phyloP scores from a whole-genome alignment of 345 rosid genomes.

The Euclidium syriacum region DNA sequence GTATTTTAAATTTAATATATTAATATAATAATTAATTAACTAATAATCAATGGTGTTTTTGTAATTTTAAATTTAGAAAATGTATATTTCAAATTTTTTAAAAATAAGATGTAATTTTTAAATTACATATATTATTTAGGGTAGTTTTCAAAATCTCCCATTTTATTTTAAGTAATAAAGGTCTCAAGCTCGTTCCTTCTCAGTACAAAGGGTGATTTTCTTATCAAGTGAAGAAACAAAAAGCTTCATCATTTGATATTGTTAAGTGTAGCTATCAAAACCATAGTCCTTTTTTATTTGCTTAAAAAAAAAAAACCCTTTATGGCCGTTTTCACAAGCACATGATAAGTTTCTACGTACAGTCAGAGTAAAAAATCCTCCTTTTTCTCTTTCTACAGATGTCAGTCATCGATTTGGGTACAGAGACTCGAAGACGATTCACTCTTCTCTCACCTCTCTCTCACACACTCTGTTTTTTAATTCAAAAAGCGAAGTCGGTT shows the following conservation, averaged over 20 bases:
- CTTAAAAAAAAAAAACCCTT: slow-evolving; percentile 8
- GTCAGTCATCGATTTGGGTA: slow-evolving; percentile 30
- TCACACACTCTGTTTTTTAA: slow-evolving; percentile 19
- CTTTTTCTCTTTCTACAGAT: slow-evolving; percentile 21
- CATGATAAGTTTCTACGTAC: slow-evolving; percentile 26
- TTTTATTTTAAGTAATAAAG: slow-evolving; percentile 11
- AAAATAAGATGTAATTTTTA: too few species aligned
- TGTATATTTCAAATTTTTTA: too few species aligned
- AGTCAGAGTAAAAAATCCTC: slow-evolving; percentile 21
- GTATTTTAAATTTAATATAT: too few species aligned
- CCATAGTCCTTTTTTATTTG: slow-evolving; percentile 25
- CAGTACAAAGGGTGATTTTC: not conserved
- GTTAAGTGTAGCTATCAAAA: slow-evolving; percentile 30
- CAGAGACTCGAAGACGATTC: slow-evolving; percentile 25
- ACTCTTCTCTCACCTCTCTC: not conserved
- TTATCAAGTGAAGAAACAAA: slow-evolving; percentile 7
- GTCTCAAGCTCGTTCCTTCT: slow-evolving; percentile 6
- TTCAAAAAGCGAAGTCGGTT: slow-evolving; percentile 37
- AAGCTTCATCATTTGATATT: not conserved
- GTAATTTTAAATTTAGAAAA: too few species aligned
- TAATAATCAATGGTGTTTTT: too few species aligned
- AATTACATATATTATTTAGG: too few species aligned
- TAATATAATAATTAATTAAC: too few species aligned
- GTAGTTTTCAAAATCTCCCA: too few species aligned
- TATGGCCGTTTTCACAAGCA: slow-evolving; percentile 32